Evolutionary conservation across 163 green algal species (phyloP), one percentile per base, ranked within the genome.

Genomic region (Chlamydomonas reinhardtii): DNA sequence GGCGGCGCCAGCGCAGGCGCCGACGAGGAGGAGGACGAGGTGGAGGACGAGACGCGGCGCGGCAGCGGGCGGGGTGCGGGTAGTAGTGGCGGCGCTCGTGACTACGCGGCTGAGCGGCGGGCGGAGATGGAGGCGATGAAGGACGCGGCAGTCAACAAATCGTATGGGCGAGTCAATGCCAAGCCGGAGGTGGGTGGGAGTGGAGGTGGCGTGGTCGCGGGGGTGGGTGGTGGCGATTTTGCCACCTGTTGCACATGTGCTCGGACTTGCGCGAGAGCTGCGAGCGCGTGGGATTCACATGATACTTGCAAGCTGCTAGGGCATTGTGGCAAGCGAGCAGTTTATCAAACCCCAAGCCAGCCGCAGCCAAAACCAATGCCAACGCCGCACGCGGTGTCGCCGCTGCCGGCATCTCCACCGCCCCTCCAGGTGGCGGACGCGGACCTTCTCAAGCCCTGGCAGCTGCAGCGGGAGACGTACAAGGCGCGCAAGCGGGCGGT

Each of bases 371-470:
- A 48, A 64, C 56, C n/a, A n/a, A 25, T 64, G 56, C n/a, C n/a
- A 64, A 12, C 56, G 56, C 20, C 56, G 56, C 56, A 12, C 20
- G 56, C 17, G 56, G 4, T 27, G 20, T 12, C 56, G 2, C 19
- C 56, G 2, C 56, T 14, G 8, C 20, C 5, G 8, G 5, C 39
- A 48, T 8, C 39, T 14, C 14, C 48, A 56, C 48, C 48, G 19
- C 48, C 14, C 17, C 48, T 19, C 1, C 66, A 83, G 73, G 77
- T 94, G 27, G 88, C 85, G 0, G 91, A 96, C 83, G 92, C 90
- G 4, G 93, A 97, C 70, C 90, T 97, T 83, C 89, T 98, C n/a
- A 97, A 94, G 56, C 80, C 89, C 0, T 98, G 93, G 92, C 92
- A 98, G 91, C 90, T 92, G 71, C 86, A 62, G 24, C 80, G 91